Evolutionary conservation across 768 basidiomycete genomes (phyloP).

Genomic region (Trametes coccinea): DNA sequence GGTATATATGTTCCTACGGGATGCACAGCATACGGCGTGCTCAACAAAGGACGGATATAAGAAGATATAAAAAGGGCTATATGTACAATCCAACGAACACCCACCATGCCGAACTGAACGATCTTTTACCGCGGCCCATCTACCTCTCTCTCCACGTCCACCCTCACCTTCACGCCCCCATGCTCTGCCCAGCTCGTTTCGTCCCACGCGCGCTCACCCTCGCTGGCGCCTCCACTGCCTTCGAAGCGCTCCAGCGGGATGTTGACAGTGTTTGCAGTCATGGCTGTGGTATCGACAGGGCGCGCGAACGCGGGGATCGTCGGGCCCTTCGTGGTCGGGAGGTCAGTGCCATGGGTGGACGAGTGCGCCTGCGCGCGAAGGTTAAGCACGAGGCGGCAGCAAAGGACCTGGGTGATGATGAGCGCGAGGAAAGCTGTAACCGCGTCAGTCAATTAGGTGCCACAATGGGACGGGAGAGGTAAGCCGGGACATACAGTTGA

Average conservation of each 20-base stretch:
- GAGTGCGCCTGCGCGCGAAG: constrained; percentile 3
- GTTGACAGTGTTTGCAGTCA: constrained; percentile 4
- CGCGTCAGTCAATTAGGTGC: neutral
- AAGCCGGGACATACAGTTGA: constrained; percentile 4
- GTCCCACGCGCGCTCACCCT: neutral
- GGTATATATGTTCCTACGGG: neutral
- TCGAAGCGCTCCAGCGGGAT: constrained; percentile 15
- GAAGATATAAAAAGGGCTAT: neutral
- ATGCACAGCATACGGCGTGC: neutral
- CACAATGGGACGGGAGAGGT: neutral
- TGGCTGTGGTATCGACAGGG: neutral
- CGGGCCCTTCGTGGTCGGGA: neutral
- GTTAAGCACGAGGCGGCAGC: constrained; percentile 16
- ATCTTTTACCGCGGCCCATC: neutral
- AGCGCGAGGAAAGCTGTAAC: constrained; percentile 9
- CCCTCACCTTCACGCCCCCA: constrained; percentile 10
- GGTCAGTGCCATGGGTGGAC: neutral
- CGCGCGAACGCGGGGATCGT: constrained; percentile 7
- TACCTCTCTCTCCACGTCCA: constrained; percentile 7
- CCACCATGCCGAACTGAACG: neutral
- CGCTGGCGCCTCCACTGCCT: neutral
- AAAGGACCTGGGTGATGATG: constrained; percentile 12
- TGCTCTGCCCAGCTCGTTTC: constrained; percentile 1
- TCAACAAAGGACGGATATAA: neutral
- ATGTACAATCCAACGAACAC: neutral